Percentiles rank a stretch among this genome's conserved stretches.
Conservation (phyloP, 805 yeast genomes). For the Jamesozyma hellenica region DNA sequence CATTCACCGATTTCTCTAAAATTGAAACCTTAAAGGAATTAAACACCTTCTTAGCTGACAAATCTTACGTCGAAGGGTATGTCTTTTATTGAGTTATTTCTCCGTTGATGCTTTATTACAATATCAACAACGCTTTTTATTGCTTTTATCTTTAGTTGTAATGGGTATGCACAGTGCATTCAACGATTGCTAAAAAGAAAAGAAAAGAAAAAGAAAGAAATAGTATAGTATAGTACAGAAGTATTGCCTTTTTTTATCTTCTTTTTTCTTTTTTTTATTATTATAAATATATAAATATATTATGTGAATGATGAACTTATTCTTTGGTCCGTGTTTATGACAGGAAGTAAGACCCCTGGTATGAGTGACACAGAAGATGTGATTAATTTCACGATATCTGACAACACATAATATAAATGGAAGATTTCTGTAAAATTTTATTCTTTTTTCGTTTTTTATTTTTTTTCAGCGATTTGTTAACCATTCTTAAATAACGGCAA, state of each 20-base stretch:
- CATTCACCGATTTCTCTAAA: slow-evolving; percentile 74
- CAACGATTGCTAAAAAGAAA: too few species aligned
- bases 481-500: neutral
- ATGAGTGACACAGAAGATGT: slow-evolving; percentile 64
- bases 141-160: too few species aligned
- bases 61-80: slow-evolving; percentile 94
- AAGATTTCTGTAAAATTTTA: neutral
- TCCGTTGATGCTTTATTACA: too few species aligned
- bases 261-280: neutral
- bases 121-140: too few species aligned
- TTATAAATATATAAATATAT: neutral
- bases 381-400: slow-evolving; percentile 35
- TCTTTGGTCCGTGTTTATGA: slow-evolving; percentile 39
- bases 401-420: slow-evolving; percentile 3
- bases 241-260: too few species aligned
- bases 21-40: slow-evolving; percentile 63
- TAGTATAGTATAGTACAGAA: neutral
- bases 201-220: neutral
- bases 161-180: too few species aligned
- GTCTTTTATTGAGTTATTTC: slow-evolving; percentile 29
- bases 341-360: slow-evolving; percentile 93
- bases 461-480: neutral
- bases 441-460: neutral
- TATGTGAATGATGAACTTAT: slow-evolving; percentile 13
- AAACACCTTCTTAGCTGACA: slow-evolving; percentile 80